Evolutionary conservation across 1,284 basidiomycete genomes (phyloP), one percentile per base, ranked within the genome.

Genomic region (Melampsora americana): DNA sequence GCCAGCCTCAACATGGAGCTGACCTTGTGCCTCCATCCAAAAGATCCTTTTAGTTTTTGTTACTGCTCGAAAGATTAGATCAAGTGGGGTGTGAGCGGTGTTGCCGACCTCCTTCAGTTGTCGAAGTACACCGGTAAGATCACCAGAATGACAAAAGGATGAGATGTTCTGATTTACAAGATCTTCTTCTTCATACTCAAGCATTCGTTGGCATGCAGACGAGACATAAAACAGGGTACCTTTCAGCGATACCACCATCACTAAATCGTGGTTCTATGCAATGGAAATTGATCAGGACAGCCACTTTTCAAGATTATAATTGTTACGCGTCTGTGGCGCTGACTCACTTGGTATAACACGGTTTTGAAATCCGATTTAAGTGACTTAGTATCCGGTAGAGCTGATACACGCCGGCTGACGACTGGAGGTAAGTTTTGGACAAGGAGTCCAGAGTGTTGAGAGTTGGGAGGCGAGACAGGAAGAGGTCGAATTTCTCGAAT

Each of bases 21-120:
- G 69, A 6, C 69, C 69, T 71, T 71, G 56, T 35, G 32, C 56
- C 59, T 71, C 69, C 56, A 61, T 61, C 69, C 69, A 71, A 60
- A 71, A 61, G 20, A 62, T 14, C 1, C 60, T 1, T 23, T 53
- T 35, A 14, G 32, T 12, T 18, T 42, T 39, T n/a, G 53, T 23
- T 11, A 71, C 16, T 6, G 59, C 39, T 42, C 69, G 69, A 30
- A 44, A 71, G 23, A 62, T 42, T 20, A 71, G 14, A 44, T 71
- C 69, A 26, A 71, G 35, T 26, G 69, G 59, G 7, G 53, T 71
- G 32, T 62, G 32, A 26, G 69, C 12, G 2, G 59, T 71, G 35
- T 71, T 71, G n/a, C 69, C 69, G 20, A 50, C 60, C 59, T 61
- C 42, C 28, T 71, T 71, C 14, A 71, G 59, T 62, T 62, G 59